Percentiles rank a stretch among this genome's conserved stretches.
phyloP scores from a whole-genome alignment of 495 filamentous ascomycete genomes.

The Penicillium angulare region DNA sequence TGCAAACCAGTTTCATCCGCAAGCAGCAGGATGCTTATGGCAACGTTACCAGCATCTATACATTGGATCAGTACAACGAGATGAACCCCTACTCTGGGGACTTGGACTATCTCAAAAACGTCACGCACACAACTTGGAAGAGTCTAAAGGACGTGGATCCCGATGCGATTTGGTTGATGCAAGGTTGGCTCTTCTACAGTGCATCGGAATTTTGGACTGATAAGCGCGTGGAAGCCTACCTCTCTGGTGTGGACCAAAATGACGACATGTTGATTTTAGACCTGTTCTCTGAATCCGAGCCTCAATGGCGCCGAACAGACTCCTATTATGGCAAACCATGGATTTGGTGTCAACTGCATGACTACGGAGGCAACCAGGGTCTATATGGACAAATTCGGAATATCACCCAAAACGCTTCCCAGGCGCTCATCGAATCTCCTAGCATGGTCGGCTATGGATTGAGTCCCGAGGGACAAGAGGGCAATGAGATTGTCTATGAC shows the following conservation, averaged over 20 bases:
- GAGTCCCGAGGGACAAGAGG: slow-evolving; percentile 52
- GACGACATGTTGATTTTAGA: slow-evolving; percentile 52
- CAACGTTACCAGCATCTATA: slow-evolving; percentile 50
- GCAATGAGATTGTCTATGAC: slow-evolving; percentile 56
- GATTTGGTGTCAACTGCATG: slow-evolving; percentile 52
- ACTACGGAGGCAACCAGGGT: slow-evolving; percentile 51
- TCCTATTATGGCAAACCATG: slow-evolving; percentile 54
- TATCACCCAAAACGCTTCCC: slow-evolving; percentile 45
- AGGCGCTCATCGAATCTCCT: slow-evolving; percentile 36
- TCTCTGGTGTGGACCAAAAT: slow-evolving; percentile 44
- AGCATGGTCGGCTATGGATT: slow-evolving; percentile 47
- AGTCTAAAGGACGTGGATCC: slow-evolving; percentile 49
- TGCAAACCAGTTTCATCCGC: slow-evolving; percentile 47
- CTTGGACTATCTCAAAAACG: slow-evolving; percentile 43
- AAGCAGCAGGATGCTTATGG: slow-evolving; percentile 51
- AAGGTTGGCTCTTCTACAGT: slow-evolving; percentile 53
- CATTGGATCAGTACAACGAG: slow-evolving; percentile 55
- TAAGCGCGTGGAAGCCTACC: slow-evolving; percentile 46
- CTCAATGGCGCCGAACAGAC: slow-evolving; percentile 52
- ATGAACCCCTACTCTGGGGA: slow-evolving; percentile 50
- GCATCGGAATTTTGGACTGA: slow-evolving; percentile 49
- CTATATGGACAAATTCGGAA: slow-evolving; percentile 53
- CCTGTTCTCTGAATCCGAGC: slow-evolving; percentile 48
- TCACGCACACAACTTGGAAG: slow-evolving; percentile 44
- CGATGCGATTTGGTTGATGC: slow-evolving; percentile 53